Conservation (phyloP, 2,329 filamentous ascomycete genomes). For the Diaporthe amygdali region DNA sequence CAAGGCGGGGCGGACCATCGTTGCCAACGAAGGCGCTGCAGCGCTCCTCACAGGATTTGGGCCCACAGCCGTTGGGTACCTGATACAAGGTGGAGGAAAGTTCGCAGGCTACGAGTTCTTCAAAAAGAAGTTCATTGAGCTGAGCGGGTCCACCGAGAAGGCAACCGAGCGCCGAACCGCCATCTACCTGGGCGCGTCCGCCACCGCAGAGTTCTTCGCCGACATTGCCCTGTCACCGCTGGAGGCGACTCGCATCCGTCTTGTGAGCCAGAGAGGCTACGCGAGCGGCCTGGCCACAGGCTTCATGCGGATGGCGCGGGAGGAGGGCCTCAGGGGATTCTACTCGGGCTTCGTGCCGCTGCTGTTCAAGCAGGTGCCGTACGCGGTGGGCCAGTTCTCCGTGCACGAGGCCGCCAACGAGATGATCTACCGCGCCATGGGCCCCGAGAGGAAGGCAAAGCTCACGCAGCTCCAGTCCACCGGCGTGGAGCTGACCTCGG, state of each 20-base stretch:
- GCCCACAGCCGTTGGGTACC: constrained; percentile 85
- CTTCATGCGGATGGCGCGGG: constrained; percentile 76
- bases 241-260: constrained; percentile 79
- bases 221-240: constrained; percentile 89
- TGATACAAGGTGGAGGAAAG: constrained; percentile 89
- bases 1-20: constrained; percentile 78
- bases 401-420: constrained; percentile 90
- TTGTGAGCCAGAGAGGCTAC: constrained; percentile 82
- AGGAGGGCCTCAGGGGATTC: constrained; percentile 81
- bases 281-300: constrained; percentile 74
- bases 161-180: constrained; percentile 52
- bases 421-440: constrained; percentile 71
- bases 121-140: constrained; percentile 84
- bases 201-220: constrained; percentile 73
- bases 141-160: constrained; percentile 59
- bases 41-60: constrained; percentile 84
- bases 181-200: constrained; percentile 76
- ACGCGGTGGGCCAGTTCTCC: constrained; percentile 94
- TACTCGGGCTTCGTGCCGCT: constrained; percentile 91
- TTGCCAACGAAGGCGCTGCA: constrained; percentile 78
- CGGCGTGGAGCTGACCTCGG: constrained; percentile 82
- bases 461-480: constrained; percentile 77
- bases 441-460: constrained; percentile 68
- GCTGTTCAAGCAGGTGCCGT: constrained; percentile 88
- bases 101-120: constrained; percentile 94